Percentiles rank a stretch among this genome's conserved stretches.
Conservation (phyloP, 2,329 filamentous ascomycete genomes). For the Endoconidiophora laricicola region DNA sequence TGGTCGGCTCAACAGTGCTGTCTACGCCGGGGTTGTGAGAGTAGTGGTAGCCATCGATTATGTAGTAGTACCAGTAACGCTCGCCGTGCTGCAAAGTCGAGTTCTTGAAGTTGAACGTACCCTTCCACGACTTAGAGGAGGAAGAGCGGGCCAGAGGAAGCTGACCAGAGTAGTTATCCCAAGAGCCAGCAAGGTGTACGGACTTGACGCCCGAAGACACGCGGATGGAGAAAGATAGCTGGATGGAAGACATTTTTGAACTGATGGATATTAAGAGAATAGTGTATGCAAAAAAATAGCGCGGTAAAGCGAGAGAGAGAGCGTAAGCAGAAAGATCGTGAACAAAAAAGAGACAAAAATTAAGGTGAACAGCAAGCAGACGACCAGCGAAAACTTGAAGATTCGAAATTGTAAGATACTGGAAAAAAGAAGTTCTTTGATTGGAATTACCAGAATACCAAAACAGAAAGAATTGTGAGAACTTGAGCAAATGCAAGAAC, state of each 20-base stretch:
- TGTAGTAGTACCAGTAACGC: constrained; percentile 99
- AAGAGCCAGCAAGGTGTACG: constrained; percentile 91
- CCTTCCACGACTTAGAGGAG: constrained; percentile 81
- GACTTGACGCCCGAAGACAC: constrained; percentile 95
- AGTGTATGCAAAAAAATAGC: constrained; percentile 9
- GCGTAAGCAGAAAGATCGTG: constrained; percentile 13
- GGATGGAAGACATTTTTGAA: constrained; percentile 67
- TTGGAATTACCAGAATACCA: constrained; percentile 13
- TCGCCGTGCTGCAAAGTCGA: constrained; percentile 71
- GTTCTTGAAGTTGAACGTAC: constrained; percentile 90
- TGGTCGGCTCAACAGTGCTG: constrained; percentile 87
- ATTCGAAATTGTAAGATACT: not conserved
- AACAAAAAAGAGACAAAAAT: constrained; percentile 14
- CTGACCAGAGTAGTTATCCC: constrained; percentile 93
- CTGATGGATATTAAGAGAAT: constrained; percentile 10
- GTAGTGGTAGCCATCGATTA: constrained; percentile 97
- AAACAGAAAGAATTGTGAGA: not conserved
- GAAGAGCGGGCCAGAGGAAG: constrained; percentile 86
- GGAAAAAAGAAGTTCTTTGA: constrained; percentile 5
- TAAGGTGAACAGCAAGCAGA: constrained; percentile 20
- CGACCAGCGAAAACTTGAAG: constrained; percentile 15
- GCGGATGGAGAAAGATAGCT: constrained; percentile 89
- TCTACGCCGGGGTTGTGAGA: constrained; percentile 86
- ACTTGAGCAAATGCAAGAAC: constrained; percentile 8
- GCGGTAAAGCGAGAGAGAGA: too few species aligned